These are phyloP conservation scores for Xerophyta viscosa DNA, from an alignment of 106 monocot genomes.

Conservation along the genomic window DNA sequence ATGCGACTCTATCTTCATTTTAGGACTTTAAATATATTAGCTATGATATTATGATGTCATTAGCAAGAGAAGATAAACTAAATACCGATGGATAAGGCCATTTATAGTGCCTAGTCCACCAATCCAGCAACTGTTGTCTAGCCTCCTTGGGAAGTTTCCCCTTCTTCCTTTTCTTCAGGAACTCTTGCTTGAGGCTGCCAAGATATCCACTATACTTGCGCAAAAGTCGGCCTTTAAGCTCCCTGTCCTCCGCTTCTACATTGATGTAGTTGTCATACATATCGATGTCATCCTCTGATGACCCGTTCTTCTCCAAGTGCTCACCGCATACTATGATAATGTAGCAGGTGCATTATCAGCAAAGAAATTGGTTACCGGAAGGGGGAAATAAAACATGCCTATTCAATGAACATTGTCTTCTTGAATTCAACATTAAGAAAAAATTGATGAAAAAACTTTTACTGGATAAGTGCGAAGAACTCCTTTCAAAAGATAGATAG, in stretches of 20 bases:
- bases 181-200: conserved; percentile 51
- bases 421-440: too few species aligned
- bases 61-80: too few species aligned
- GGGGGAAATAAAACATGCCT: too few species aligned
- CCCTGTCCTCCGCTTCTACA: conserved; percentile 47
- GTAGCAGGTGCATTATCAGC: too few species aligned
- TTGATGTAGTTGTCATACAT: conserved; percentile 34
- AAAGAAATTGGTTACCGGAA: too few species aligned
- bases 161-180: conserved; percentile 60
- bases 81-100: conserved; percentile 67
- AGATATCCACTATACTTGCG: conserved; percentile 57
- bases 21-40: too few species aligned
- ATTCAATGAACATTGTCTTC: too few species aligned
- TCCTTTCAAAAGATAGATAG: too few species aligned
- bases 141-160: conserved; percentile 61
- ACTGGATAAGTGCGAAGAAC: too few species aligned
- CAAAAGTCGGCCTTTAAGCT: conserved; percentile 51
- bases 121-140: conserved; percentile 50
- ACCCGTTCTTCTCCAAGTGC: conserved; percentile 24
- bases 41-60: too few species aligned
- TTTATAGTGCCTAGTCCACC: conserved; percentile 59
- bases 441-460: too few species aligned
- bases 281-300: conserved; percentile 36
- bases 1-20: too few species aligned
- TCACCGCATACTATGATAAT: conserved; percentile 15